These are phyloP conservation scores for Trichoderma cornu-damae DNA, from an alignment of 2,329 filamentous ascomycete species.

Conservation along the genomic window DNA sequence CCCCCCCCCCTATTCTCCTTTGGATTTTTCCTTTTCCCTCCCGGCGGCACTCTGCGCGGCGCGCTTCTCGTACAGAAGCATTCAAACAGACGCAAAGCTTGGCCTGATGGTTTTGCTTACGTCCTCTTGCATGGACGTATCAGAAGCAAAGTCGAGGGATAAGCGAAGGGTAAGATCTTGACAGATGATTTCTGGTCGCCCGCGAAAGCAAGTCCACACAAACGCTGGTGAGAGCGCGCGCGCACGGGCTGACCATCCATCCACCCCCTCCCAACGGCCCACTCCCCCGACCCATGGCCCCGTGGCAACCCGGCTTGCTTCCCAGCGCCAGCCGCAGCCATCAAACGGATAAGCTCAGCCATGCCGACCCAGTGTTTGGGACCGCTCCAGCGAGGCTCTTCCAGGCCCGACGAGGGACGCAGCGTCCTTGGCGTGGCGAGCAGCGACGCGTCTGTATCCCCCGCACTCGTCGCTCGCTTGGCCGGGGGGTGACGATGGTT, in stretches of 20 bases:
- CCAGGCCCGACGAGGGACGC: conserved; percentile 11
- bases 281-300: conserved; percentile 16
- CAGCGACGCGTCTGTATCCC: conserved; percentile 10
- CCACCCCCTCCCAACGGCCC: conserved; percentile 10
- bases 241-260: conserved; percentile 13
- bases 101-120: conserved; percentile 5
- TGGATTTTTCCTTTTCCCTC: background rate
- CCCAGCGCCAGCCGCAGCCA: conserved; percentile 28
- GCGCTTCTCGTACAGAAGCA: background rate
- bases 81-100: conserved; percentile 6
- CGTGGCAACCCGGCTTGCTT: conserved; percentile 18
- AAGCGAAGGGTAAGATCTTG: conserved; percentile 16
- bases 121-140: conserved; percentile 2
- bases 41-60: background rate
- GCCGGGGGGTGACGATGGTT: conserved; percentile 23
- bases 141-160: background rate
- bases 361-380: conserved; percentile 32
- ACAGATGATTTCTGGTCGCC: conserved; percentile 7
- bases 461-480: conserved; percentile 18
- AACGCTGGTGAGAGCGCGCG: conserved; percentile 12
- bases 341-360: conserved; percentile 33
- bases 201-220: conserved; percentile 3
- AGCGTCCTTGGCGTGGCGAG: conserved; percentile 10
- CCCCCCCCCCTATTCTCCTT: background rate
- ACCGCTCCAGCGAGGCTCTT: conserved; percentile 28